Conservation (phyloP, 2,329 filamentous ascomycete genomes). For the Hawksworthiomyces lignivorus region DNA sequence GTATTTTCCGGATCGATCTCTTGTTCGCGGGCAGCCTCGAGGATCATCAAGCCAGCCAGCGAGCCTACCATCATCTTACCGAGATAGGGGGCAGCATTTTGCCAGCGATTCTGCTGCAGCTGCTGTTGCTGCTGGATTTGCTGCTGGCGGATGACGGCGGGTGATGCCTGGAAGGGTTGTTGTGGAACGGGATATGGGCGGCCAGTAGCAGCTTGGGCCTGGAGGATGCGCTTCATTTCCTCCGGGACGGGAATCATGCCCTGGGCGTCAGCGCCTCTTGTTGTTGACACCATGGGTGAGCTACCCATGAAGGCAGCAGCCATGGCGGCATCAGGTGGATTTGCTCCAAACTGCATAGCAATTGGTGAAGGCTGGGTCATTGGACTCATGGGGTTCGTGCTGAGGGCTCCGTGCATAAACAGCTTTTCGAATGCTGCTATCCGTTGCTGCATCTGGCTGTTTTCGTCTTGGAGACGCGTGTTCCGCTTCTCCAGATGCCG, state of each 20-base stretch:
- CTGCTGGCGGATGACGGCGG: constrained; percentile 44
- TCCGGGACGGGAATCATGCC: constrained; percentile 61
- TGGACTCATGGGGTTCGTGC: constrained; percentile 39
- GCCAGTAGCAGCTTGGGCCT: constrained; percentile 46
- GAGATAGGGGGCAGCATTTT: constrained; percentile 46
- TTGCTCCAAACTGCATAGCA: constrained; percentile 38
- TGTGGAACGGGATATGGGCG: constrained; percentile 43
- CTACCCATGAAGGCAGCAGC: constrained; percentile 17
- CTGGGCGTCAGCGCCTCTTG: constrained; percentile 34
- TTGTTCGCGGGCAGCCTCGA: constrained; percentile 68
- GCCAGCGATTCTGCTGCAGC: constrained; percentile 46
- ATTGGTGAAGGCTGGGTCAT: constrained; percentile 44
- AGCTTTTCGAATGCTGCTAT: constrained; percentile 71
- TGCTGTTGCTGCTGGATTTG: constrained; percentile 47
- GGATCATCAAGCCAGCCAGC: constrained; percentile 82
- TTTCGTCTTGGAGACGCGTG: constrained; percentile 72
- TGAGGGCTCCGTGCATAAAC: constrained; percentile 69
- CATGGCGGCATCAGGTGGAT: constrained; percentile 36
- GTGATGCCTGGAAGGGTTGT: constrained; percentile 31
- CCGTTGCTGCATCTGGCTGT: constrained; percentile 67
- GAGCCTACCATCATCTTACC: constrained; percentile 89
- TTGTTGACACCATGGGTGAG: constrained; percentile 34
- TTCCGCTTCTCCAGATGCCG: constrained; percentile 88
- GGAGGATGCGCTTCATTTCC: constrained; percentile 55
- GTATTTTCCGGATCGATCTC: constrained; percentile 57